Conservation (phyloP, 78 protist genomes). For the Protostelium mycophagum region DNA sequence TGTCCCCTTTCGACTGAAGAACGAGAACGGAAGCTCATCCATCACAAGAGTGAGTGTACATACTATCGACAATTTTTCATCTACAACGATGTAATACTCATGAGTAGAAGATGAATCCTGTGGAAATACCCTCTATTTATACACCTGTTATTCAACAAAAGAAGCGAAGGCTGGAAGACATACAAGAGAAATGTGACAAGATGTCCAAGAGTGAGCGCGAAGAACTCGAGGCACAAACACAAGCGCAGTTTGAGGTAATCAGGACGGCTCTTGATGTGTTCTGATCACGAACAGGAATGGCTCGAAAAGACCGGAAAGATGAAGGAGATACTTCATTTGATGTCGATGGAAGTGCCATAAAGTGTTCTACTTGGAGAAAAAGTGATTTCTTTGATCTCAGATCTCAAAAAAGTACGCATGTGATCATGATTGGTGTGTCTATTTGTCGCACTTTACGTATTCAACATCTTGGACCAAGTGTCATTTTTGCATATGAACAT, state of each 20-base stretch:
- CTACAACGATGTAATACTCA: neutral
- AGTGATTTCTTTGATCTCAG: too few species aligned
- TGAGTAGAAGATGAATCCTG: neutral
- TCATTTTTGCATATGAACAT: too few species aligned
- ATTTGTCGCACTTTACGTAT: too few species aligned
- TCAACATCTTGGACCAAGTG: too few species aligned
- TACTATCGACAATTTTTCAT: neutral
- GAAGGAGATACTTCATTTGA: slow-evolving; percentile 1
- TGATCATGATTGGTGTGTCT: too few species aligned
- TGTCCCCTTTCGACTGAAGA: neutral
- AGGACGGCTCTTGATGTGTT: neutral
- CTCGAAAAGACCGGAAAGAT: neutral
- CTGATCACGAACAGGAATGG: neutral
- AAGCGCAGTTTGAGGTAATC: neutral
- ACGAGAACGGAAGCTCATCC: neutral
- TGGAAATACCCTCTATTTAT: neutral
- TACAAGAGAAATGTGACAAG: neutral
- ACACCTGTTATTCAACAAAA: neutral
- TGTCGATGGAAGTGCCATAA: too few species aligned
- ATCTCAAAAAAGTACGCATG: too few species aligned
- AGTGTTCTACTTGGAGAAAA: too few species aligned
- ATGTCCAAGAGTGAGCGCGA: neutral
- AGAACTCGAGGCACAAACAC: neutral
- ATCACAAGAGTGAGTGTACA: neutral
- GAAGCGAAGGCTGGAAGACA: neutral